A percentile compares a stretch with the other conserved stretches of the same genome.
phyloP scores from a whole-genome alignment of 2,329 filamentous ascomycete genomes.

The Aspergillus piperis region DNA sequence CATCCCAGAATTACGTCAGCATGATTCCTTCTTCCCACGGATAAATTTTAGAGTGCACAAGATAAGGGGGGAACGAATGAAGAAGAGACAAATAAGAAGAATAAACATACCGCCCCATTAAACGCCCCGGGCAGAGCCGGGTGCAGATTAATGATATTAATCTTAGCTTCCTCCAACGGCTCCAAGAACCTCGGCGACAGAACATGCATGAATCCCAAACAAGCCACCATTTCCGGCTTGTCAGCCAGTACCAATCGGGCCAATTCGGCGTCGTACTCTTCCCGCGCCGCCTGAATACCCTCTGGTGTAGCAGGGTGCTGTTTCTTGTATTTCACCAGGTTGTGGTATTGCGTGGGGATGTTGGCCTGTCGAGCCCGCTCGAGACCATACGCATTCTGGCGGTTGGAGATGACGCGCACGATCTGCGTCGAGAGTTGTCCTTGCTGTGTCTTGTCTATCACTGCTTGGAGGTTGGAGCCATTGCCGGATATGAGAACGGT shows the following conservation, averaged over 20 bases:
- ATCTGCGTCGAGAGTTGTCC: conserved; percentile 55
- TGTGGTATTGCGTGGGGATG: conserved; percentile 79
- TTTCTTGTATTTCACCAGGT: conserved; percentile 75
- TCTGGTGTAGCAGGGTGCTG: conserved; percentile 60
- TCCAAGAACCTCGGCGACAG: conserved; percentile 69
- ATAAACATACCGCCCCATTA: conserved; percentile 62
- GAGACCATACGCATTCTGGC: conserved; percentile 65
- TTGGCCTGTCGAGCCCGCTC: conserved; percentile 59
- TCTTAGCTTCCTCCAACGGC: conserved; percentile 62
- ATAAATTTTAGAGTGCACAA: neutral
- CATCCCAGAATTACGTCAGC: neutral
- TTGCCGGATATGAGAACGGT: conserved; percentile 72
- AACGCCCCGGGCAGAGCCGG: conserved; percentile 73
- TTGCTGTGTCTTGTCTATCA: conserved; percentile 63
- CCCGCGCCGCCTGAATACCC: conserved; percentile 56
- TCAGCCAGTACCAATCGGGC: conserved; percentile 66
- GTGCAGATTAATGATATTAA: conserved; percentile 80
- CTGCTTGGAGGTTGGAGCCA: conserved; percentile 77
- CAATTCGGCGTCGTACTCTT: conserved; percentile 73
- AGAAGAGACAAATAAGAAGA: neutral
- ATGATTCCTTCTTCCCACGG: neutral
- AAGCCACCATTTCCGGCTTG: conserved; percentile 72
- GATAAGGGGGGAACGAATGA: neutral
- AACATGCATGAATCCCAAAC: conserved; percentile 87
- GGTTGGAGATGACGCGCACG: conserved; percentile 66